Conservation (phyloP, 1,284 basidiomycete genomes). For the Wallemia hederae region DNA sequence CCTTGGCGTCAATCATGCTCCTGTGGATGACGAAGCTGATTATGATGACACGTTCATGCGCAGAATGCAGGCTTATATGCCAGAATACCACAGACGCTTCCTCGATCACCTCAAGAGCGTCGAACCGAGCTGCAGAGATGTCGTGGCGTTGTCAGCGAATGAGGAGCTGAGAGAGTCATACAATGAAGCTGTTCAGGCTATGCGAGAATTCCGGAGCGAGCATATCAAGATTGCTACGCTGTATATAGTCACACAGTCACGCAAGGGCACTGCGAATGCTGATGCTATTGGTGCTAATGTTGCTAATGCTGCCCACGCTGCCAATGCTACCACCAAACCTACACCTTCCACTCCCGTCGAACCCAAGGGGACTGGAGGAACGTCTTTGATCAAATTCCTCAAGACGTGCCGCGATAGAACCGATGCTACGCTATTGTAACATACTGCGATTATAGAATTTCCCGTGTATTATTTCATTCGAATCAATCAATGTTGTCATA, state of each 20-base stretch:
- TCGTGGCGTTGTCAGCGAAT: constrained; percentile 11
- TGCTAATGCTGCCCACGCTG: no score
- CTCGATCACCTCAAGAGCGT: constrained; percentile 42
- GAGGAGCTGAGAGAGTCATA: constrained; percentile 28
- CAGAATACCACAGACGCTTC: constrained; percentile 63
- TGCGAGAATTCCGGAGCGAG: constrained; percentile 55
- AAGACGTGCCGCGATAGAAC: constrained; percentile 51
- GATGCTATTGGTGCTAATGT: constrained; percentile 15
- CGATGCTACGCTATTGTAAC: constrained; percentile 3
- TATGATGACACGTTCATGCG: constrained; percentile 31
- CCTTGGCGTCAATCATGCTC: constrained; percentile 43
- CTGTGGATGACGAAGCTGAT: constrained; percentile 11
- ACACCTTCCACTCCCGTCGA: no score
- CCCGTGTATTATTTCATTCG: no score
- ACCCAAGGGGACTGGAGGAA: constrained; percentile 61
- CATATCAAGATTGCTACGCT: constrained; percentile 62
- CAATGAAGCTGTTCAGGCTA: constrained; percentile 35
- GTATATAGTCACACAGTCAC: constrained; percentile 25
- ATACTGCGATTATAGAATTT: no score
- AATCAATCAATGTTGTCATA: no score
- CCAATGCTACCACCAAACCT: no score
- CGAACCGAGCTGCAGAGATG: constrained; percentile 18
- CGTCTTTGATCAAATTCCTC: constrained; percentile 46
- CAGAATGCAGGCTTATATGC: constrained; percentile 72
- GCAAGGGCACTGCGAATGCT: constrained; percentile 10